Conservation (phyloP, 768 basidiomycete genomes). For the Hemileccinum impolitum region DNA sequence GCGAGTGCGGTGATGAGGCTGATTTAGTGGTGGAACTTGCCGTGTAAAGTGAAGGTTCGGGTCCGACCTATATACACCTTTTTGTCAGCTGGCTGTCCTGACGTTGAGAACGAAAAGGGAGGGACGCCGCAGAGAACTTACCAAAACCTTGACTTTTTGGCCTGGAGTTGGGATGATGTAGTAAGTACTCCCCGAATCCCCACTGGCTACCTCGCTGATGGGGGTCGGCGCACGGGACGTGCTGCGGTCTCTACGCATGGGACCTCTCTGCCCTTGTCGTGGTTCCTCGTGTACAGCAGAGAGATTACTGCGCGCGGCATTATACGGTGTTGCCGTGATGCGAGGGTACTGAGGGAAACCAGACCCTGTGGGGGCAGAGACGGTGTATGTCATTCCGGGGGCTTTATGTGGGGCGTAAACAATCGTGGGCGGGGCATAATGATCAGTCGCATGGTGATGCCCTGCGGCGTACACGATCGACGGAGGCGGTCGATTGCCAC, state of each 20-base stretch:
- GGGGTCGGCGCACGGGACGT: conserved; percentile 35
- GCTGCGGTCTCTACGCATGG: conserved; percentile 28
- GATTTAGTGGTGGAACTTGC: conserved; percentile 59
- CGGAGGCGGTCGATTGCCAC: conserved; percentile 42
- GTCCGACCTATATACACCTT: conserved; percentile 33
- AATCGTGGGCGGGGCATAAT: conserved; percentile 59
- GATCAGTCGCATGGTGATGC: conserved; percentile 40
- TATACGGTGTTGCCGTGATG: conserved; percentile 40
- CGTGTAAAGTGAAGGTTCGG: conserved; percentile 53
- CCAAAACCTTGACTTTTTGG: conserved; percentile 74
- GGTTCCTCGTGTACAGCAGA: conserved; percentile 39
- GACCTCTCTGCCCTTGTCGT: conserved; percentile 27
- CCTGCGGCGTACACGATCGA: conserved; percentile 60
- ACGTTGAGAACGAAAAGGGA: conserved; percentile 8
- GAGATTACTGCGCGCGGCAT: conserved; percentile 36
- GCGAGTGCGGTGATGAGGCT: conserved; percentile 47
- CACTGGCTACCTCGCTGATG: conserved; percentile 40
- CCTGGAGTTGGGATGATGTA: conserved; percentile 68
- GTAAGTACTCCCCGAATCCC: conserved; percentile 67
- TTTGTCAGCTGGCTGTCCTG: conserved; percentile 26
- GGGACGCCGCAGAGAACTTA: conserved; percentile 38
- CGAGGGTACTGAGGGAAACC: conserved; percentile 39
- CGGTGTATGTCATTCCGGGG: conserved; percentile 67
- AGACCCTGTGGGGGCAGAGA: conserved; percentile 52
- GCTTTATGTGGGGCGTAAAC: conserved; percentile 51